phyloP scores from a whole-genome alignment of 2,329 filamentous ascomycete genomes.

The Aspergillus persii region DNA sequence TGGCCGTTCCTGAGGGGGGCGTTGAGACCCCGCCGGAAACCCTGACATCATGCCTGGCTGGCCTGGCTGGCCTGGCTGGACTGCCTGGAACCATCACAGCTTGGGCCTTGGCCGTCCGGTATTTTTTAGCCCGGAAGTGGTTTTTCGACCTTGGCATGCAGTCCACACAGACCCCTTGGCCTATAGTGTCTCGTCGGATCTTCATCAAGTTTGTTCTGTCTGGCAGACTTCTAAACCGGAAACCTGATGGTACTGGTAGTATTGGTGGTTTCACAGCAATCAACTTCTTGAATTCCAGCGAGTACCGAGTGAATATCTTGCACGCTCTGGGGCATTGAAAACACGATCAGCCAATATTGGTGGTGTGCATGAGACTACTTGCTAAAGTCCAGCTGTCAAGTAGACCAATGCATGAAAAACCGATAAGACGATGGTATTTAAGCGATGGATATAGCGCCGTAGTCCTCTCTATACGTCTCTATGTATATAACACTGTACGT shows the following conservation, averaged over 20 bases:
- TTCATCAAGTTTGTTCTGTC: too few species aligned
- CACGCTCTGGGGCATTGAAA: too few species aligned
- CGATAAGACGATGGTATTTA: background rate
- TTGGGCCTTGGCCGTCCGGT: slow-evolving; percentile 1
- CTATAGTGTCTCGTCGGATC: too few species aligned
- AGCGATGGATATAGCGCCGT: background rate
- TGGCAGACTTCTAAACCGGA: too few species aligned
- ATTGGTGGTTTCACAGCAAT: too few species aligned
- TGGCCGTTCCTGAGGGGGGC: slow-evolving; percentile 14
- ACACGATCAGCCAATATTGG: too few species aligned
- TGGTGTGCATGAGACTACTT: too few species aligned
- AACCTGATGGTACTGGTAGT: too few species aligned
- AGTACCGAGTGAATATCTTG: too few species aligned
- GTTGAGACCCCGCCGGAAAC: slow-evolving; percentile 16
- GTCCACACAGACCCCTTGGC: too few species aligned
- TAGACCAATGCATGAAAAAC: background rate
- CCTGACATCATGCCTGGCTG: slow-evolving; percentile 21
- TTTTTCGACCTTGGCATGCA: background rate
- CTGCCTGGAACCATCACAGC: background rate
- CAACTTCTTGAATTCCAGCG: too few species aligned
- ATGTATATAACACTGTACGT: slow-evolving; percentile 10
- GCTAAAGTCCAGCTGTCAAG: background rate
- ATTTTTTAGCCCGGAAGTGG: background rate
- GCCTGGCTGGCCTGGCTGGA: background rate
- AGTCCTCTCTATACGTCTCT: slow-evolving; percentile 13